These are phyloP conservation scores for Graphiopsis chlorocephala DNA, from an alignment of 2,329 filamentous ascomycete genomes.

Conservation along the genomic window DNA sequence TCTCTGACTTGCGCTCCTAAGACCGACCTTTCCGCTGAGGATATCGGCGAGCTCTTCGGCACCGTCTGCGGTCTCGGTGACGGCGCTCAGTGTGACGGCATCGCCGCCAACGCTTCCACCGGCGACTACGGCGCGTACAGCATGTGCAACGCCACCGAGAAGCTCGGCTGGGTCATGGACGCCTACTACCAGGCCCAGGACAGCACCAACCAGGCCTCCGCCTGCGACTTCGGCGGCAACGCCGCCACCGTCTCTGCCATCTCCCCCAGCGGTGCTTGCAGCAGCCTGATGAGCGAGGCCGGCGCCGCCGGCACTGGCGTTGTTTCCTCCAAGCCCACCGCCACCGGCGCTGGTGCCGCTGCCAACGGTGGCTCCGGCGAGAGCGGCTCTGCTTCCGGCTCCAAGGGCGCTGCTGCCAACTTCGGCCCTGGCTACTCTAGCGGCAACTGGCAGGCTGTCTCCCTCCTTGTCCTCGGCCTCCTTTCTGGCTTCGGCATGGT, in stretches of 20 bases:
- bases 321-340: constrained; percentile 50
- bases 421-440: constrained; percentile 23
- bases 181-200: constrained; percentile 64
- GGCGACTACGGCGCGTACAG: constrained; percentile 74
- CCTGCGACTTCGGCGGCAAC: constrained; percentile 70
- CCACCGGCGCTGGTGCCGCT: constrained; percentile 33
- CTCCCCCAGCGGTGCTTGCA: constrained; percentile 54
- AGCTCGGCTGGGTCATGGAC: constrained; percentile 73
- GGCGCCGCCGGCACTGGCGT: constrained; percentile 59
- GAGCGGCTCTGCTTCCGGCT: constrained; percentile 24
- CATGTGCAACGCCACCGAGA: constrained; percentile 69
- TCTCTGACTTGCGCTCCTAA: constrained; percentile 69
- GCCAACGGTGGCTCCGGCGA: constrained; percentile 23
- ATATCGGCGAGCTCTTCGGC: constrained; percentile 63
- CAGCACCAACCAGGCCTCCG: constrained; percentile 41
- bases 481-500: constrained; percentile 34
- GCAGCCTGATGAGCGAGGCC: constrained; percentile 59
- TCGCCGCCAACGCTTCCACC: constrained; percentile 63
- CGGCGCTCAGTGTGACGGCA: constrained; percentile 61
- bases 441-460: constrained; percentile 26
- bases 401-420: constrained; percentile 23
- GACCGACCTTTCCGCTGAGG: constrained; percentile 44
- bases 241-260: constrained; percentile 55
- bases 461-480: constrained; percentile 25
- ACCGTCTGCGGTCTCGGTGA: constrained; percentile 63